A percentile compares a stretch with the other conserved stretches of the same genome.
Conservation (phyloP, 805 yeast species). For the Starmerella bombi region DNA sequence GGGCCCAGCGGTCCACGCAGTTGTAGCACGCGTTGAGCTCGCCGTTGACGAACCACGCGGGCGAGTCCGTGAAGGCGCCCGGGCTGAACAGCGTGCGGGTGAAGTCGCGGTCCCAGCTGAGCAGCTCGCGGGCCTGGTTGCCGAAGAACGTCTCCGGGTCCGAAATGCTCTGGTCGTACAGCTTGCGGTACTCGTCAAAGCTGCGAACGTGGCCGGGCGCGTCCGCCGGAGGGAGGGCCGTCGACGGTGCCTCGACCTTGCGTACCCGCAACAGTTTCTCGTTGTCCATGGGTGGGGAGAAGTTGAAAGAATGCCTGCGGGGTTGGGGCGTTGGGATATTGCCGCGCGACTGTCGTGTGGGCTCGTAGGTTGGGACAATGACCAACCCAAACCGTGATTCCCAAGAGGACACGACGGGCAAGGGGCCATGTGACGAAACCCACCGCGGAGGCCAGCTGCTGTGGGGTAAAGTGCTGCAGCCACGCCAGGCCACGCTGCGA, state of each 20-base stretch:
- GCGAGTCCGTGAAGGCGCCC: constrained; percentile 25
- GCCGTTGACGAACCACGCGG: constrained; percentile 92
- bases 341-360: too few relatives aligned
- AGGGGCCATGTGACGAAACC: too few relatives aligned
- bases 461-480: too few relatives aligned
- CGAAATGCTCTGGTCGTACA: constrained; percentile 63
- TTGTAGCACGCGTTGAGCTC: constrained; percentile 85
- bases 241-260: constrained; percentile 19
- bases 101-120: constrained; percentile 73
- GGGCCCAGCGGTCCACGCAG: constrained; percentile 92
- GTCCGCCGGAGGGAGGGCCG: constrained; percentile 20
- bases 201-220: constrained; percentile 34
- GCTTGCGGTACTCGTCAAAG: constrained; percentile 51
- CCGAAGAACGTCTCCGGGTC: constrained; percentile 76
- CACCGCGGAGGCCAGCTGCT: too few relatives aligned
- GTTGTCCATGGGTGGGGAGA: constrained; percentile 17
- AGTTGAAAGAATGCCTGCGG: neutral
- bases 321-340: neutral
- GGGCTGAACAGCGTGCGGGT: constrained; percentile 33
- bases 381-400: too few relatives aligned
- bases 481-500: too few relatives aligned
- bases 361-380: too few relatives aligned
- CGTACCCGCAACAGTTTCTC: constrained; percentile 23
- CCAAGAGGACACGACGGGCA: too few relatives aligned
- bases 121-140: constrained; percentile 53